A percentile compares a stretch with the other conserved stretches of the same genome.
Conservation (phyloP, 202 grass and related monocot genomes). For the Panicum virgatum region DNA sequence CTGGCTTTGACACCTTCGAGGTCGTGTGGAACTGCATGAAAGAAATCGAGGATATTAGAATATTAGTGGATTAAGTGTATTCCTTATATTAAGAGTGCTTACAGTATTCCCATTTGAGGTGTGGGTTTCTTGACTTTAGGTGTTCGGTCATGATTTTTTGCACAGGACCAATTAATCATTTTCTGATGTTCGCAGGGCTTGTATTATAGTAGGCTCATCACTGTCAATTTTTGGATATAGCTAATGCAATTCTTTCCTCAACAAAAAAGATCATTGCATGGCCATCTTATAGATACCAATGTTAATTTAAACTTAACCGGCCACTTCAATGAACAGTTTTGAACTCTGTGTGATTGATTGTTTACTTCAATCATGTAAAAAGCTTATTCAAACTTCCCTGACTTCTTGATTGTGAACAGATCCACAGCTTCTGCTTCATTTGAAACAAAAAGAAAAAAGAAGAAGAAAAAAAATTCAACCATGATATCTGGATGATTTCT, state of each 20-base stretch:
- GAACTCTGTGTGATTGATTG: neutral
- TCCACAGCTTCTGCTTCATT: neutral
- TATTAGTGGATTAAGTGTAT: neutral
- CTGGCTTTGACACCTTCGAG: too few species aligned
- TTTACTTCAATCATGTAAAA: neutral
- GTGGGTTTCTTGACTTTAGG: neutral
- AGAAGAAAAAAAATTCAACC: neutral
- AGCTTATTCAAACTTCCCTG: neutral
- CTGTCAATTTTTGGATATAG: neutral
- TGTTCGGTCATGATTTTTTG: neutral
- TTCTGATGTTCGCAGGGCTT: neutral
- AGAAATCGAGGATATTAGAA: neutral
- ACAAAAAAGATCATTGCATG: neutral
- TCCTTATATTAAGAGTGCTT: neutral
- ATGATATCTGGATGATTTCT: neutral
- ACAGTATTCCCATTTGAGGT: neutral
- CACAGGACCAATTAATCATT: neutral
- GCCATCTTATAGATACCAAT: neutral
- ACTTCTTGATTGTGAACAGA: neutral
- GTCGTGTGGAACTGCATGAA: too few species aligned
- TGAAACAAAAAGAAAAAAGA: neutral
- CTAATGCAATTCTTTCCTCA: neutral
- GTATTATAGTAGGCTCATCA: neutral
- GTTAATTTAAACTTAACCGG: neutral
- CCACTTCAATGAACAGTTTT: neutral